Conservation (phyloP, 2,329 filamentous ascomycete species). For the Hyphodiscus sp. region DNA sequence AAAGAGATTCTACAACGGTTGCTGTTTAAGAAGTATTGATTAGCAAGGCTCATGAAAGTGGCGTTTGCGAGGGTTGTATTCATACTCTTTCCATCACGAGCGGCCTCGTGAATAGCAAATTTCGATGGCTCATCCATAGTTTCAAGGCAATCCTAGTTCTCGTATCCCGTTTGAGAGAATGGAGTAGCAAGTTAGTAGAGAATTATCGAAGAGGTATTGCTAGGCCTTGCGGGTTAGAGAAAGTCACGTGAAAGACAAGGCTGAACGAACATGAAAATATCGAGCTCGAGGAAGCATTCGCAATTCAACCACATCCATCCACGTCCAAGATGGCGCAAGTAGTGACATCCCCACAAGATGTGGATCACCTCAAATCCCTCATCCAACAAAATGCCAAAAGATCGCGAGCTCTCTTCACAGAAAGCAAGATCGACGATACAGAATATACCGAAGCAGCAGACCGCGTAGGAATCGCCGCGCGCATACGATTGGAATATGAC, state of each 20-base stretch:
- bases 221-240: background rate
- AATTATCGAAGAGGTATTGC: background rate
- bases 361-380: slow-evolving; percentile 32
- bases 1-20: slow-evolving; percentile 64
- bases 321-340: slow-evolving; percentile 2
- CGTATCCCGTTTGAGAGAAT: background rate
- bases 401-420: slow-evolving; percentile 35
- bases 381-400: slow-evolving; percentile 37
- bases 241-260: background rate
- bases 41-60: background rate
- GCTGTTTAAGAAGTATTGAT: slow-evolving; percentile 41
- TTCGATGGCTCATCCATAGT: slow-evolving; percentile 42
- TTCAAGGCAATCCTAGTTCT: background rate
- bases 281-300: background rate
- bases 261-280: background rate
- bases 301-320: background rate
- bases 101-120: slow-evolving; percentile 82
- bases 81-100: slow-evolving; percentile 76
- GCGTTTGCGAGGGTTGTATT: slow-evolving; percentile 4
- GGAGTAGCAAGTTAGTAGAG: background rate
- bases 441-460: slow-evolving; percentile 24
- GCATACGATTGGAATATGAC: slow-evolving; percentile 59
- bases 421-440: slow-evolving; percentile 18
- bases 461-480: slow-evolving; percentile 23
- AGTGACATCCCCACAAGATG: slow-evolving; percentile 3